Base-by-base conservation (phyloP, 225 moss, liverwort and hornwort species). In the Marchantia paleacea region DNA sequence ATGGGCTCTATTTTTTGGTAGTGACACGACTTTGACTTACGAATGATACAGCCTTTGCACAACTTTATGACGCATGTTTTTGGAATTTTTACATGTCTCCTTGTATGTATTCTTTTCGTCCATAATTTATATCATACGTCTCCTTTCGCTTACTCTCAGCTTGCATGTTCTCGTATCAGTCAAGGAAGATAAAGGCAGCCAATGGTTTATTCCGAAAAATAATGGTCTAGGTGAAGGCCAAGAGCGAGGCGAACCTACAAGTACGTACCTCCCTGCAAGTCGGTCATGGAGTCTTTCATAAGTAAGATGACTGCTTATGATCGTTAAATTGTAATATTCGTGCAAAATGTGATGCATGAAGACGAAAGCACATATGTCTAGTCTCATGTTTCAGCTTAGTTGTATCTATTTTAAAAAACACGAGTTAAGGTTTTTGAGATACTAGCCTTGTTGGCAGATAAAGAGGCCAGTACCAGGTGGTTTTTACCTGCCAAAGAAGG, bases 401-500 rank as follows among this genome's bases (percentile, higher is more conserved):
- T 39, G 39, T 39, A 39, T 39, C 7, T 64, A 64, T 26, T 64
- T 0, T 26, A 11, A 9, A n/a, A 25, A 19, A 16, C 31, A 0
- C 0, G 2, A 50, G 48, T 19, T 22, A 22, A 47, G 18, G 12
- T 25, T 7, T n/a, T 26, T 64, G 24, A 75, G 55, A 75, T 25
- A 0, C 8, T 55, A 13, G 11, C 19, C 12, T 11, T 69, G 6
- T 25, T 80, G 76, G 57, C 80, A 87, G 87, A 70, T 63, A 80
- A 52, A 78, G 82, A 78, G 62, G 20, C 20, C 73, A 61, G 80
- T 8, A 76, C 18, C 57, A 78, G 64, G 24, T 80, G 75, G 60
- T 87, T 80, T 79, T 64, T 82, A 63, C 24, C 73, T 75, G 51
- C 84, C 52, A 74, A 75, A 76, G 80, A 85, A 64, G 78, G 13